Base-by-base conservation (phyloP, 2,329 filamentous ascomycete genomes). In the Hypocreales sp. region DNA sequence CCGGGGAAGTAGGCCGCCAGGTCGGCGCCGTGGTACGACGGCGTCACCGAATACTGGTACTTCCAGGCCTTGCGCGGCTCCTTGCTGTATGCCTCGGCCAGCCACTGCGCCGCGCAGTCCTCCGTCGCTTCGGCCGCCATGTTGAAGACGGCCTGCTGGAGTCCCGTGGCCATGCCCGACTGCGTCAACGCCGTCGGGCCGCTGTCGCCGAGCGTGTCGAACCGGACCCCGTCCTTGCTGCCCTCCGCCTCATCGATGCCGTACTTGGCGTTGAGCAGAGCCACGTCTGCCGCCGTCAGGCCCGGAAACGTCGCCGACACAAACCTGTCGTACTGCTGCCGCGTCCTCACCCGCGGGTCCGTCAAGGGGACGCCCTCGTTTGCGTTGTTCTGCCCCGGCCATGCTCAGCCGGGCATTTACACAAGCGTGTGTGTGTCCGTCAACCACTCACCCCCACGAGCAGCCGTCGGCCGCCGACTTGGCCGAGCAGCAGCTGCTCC, bases 91-190 rank as follows among this genome's bases (percentile, higher is more conserved):
- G 61, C 62, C 20, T 59, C 50, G 3, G 59, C 57, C 30, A 70
- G 45, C 66, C 64, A 71, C 42, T 70, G 69, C 0, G 60, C 56
- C 0, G 66, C 60, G 39, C 68, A 72, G 23, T 62, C 51, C 33
- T 71, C 70, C 2, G 61, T 64, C 1, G 58, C 51, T 42, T 73
- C 67, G 22, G 58, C 63, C 34, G 61, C 64, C 25, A 72, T 58
- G 38, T 67, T 64, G 32, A 54, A 47, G 7, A 55, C 61, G 15
- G 59, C 55, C 37, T 73, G 65, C 34, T 70, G 66, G 38, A 67
- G 64, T 15, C 67, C 67, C 2, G 55, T 59, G 2, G 51, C 63
- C 19, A 55, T 53, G 17, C 51, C 48, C 13, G 58, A 62, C 22
- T 64, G 53, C 20, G 62, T 63, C 13, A 69, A 45, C 2, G 66